Conservation (phyloP, 768 basidiomycete genomes). For the Candolleomyces eurysporus region DNA sequence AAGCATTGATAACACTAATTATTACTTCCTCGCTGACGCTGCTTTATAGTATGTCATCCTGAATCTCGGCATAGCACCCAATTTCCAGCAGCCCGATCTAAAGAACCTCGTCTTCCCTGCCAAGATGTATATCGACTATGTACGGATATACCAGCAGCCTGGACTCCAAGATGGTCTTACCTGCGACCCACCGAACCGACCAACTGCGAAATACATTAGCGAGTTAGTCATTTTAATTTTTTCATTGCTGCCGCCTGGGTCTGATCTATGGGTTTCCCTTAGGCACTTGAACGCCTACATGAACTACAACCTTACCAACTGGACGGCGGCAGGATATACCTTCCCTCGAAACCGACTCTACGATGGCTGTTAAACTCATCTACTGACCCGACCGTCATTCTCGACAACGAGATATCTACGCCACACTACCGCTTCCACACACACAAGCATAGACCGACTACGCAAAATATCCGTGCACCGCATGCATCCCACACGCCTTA, state of each 20-base stretch:
- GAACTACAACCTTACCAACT: constrained; percentile 84
- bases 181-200: constrained; percentile 76
- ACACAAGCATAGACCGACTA: too few relatives aligned
- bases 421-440: not conserved
- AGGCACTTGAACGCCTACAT: constrained; percentile 57
- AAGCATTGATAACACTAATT: constrained; percentile 20
- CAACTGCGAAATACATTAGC: constrained; percentile 79
- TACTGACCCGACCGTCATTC: not conserved
- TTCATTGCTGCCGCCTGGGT: not conserved
- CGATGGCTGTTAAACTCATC: constrained; percentile 36
- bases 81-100: constrained; percentile 75
- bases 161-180: constrained; percentile 68
- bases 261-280: not conserved
- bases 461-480: not conserved
- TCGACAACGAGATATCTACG: not conserved
- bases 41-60: constrained; percentile 68
- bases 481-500: not conserved
- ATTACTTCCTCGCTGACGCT: constrained; percentile 21
- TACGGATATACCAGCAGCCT: constrained; percentile 81
- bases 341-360: constrained; percentile 68
- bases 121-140: constrained; percentile 84
- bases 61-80: constrained; percentile 79
- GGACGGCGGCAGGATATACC: constrained; percentile 70
- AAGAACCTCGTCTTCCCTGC: constrained; percentile 73
- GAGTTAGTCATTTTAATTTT: constrained; percentile 35